phyloP scores from a whole-genome alignment of 1,284 basidiomycete species.

The Microbotryum silenes-acaulis region DNA sequence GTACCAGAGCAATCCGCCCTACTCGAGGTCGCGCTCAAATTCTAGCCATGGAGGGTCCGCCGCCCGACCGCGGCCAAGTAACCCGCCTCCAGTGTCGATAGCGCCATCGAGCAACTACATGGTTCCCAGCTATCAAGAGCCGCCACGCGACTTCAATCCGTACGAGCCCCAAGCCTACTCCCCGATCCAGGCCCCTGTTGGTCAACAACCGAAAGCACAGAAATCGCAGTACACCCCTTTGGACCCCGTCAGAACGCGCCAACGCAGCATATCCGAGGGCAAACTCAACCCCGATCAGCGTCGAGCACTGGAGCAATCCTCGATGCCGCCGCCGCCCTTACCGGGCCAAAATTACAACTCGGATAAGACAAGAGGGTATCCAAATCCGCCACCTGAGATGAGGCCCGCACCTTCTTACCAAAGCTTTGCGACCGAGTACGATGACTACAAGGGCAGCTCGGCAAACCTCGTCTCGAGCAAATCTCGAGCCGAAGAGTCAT shows the following conservation, averaged over 20 bases:
- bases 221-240: conserved; percentile 10
- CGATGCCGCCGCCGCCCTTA: neutral
- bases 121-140: neutral
- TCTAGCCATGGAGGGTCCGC: neutral
- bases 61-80: neutral
- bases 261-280: conserved; percentile 11
- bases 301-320: neutral
- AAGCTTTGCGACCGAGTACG: neutral
- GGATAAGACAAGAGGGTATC: neutral
- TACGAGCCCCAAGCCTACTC: neutral
- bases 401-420: neutral
- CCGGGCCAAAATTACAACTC: neutral
- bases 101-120: neutral
- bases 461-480: conserved; percentile 12
- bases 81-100: neutral
- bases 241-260: conserved; percentile 5
- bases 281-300: neutral
- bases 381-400: neutral
- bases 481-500: neutral
- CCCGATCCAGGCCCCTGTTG: neutral
- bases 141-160: conserved; percentile 25
- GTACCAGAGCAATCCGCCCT: neutral
- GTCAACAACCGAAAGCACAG: neutral
- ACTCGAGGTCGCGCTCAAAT: conserved; percentile 2
- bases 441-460: conserved; percentile 14